These are phyloP conservation scores for Arthrocladium fulminans DNA, from an alignment of 2,329 filamentous ascomycete genomes.

Conservation along the genomic window DNA sequence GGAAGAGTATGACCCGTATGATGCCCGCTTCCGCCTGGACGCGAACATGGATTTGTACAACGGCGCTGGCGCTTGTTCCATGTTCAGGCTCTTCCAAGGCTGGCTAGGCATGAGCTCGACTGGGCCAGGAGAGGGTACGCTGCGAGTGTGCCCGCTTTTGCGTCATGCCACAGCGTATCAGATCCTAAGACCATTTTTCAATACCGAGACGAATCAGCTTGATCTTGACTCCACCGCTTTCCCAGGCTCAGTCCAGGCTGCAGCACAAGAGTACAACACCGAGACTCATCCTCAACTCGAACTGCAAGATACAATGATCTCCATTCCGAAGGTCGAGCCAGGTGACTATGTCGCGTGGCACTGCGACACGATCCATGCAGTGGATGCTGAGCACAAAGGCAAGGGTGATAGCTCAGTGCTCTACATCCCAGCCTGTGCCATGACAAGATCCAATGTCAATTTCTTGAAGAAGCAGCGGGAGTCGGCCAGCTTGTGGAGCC, in stretches of 20 bases:
- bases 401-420: conserved; percentile 68
- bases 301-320: conserved; percentile 60
- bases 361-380: conserved; percentile 60
- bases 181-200: conserved; percentile 77
- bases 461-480: conserved; percentile 63
- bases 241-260: conserved; percentile 61
- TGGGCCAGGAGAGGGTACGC: conserved; percentile 64
- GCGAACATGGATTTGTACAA: conserved; percentile 69
- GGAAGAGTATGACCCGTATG: conserved; percentile 77
- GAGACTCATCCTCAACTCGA: conserved; percentile 61
- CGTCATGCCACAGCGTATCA: conserved; percentile 69
- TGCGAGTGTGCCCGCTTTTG: conserved; percentile 72
- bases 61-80: conserved; percentile 70
- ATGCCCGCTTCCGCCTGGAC: conserved; percentile 58
- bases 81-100: conserved; percentile 83
- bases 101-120: conserved; percentile 75
- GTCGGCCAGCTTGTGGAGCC: conserved; percentile 60
- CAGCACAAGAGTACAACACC: conserved; percentile 58
- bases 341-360: conserved; percentile 62
- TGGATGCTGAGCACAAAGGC: conserved; percentile 69
- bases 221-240: conserved; percentile 43
- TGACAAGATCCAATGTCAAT: conserved; percentile 63
- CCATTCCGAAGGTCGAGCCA: conserved; percentile 58
- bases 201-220: conserved; percentile 39
- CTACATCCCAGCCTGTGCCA: conserved; percentile 80